These are phyloP conservation scores for Alternaria postmessia DNA, from an alignment of 2,329 filamentous ascomycete genomes.

Conservation along the genomic window DNA sequence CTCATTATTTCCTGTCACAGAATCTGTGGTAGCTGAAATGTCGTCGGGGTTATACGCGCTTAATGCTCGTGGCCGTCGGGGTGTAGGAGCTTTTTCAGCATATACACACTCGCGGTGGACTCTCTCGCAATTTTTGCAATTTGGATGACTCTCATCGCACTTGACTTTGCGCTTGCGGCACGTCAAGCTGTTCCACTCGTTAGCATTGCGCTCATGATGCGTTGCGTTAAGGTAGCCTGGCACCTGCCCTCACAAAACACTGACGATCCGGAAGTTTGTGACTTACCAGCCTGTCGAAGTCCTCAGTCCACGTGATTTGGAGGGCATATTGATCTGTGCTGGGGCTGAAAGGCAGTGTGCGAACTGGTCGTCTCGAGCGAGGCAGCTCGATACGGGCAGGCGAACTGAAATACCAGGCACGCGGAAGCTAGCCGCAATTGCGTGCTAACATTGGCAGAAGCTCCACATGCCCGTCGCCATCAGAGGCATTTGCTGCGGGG, in stretches of 20 bases:
- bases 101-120: conserved; percentile 54
- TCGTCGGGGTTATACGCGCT: conserved; percentile 21
- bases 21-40: neutral
- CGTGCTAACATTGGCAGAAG: conserved; percentile 7
- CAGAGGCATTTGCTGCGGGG: conserved; percentile 8
- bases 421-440: conserved; percentile 15
- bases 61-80: conserved; percentile 19
- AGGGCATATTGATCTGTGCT: conserved; percentile 39
- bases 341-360: conserved; percentile 5
- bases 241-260: neutral
- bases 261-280: conserved; percentile 5
- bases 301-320: conserved; percentile 54
- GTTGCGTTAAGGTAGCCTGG: neutral
- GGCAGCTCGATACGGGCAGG: conserved; percentile 1
- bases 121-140: conserved; percentile 55
- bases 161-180: conserved; percentile 60
- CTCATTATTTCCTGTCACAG: conserved; percentile 9
- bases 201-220: conserved; percentile 6
- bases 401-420: conserved; percentile 10
- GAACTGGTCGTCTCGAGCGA: conserved; percentile 16
- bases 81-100: conserved; percentile 19
- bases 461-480: neutral
- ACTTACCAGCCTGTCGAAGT: conserved; percentile 55
- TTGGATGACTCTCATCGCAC: conserved; percentile 58
- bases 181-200: conserved; percentile 45